Percentiles rank a stretch among this genome's conserved stretches.
Evolutionary conservation across 2,329 filamentous ascomycete genomes (phyloP).

Genomic region (Phyllosticta ampelicida): DNA sequence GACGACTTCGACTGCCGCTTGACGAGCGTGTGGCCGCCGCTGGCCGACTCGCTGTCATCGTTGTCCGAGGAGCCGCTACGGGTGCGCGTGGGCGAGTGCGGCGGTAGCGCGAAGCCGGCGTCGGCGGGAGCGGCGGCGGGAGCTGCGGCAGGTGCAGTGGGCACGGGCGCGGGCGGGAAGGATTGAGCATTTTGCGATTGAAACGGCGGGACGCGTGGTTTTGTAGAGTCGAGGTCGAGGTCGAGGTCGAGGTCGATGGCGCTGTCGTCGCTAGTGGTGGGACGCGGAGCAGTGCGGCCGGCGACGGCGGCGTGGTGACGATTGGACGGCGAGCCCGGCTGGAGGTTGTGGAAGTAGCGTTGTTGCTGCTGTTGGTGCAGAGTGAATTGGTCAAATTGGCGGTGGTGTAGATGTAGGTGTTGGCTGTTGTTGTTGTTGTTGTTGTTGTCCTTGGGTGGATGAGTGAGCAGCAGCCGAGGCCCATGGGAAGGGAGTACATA

Average conservation of each 20-base stretch:
- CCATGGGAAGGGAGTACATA: not conserved
- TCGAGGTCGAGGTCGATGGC: constrained; percentile 27
- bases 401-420: too few relatives aligned
- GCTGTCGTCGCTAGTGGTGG: constrained; percentile 33
- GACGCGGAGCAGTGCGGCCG: constrained; percentile 14
- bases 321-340: constrained; percentile 1
- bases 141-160: constrained; percentile 8
- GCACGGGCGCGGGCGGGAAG: constrained; percentile 1
- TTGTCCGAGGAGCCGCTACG: constrained; percentile 39
- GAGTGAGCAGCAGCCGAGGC: not conserved
- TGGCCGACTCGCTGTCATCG: constrained; percentile 19
- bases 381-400: constrained; percentile 1
- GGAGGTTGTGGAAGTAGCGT: constrained; percentile 5
- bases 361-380: constrained; percentile 1
- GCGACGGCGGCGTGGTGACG: constrained; percentile 5
- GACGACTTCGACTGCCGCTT: not conserved
- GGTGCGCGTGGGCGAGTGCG: constrained; percentile 12
- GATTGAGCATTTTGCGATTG: not conserved
- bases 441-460: not conserved
- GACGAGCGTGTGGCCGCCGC: not conserved
- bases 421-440: too few relatives aligned
- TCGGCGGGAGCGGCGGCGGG: constrained; percentile 3
- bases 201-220: not conserved
- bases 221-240: constrained; percentile 18
- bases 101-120: constrained; percentile 15